phyloP scores from a whole-genome alignment of 257 asterid genomes.

The Ballota nigra region DNA sequence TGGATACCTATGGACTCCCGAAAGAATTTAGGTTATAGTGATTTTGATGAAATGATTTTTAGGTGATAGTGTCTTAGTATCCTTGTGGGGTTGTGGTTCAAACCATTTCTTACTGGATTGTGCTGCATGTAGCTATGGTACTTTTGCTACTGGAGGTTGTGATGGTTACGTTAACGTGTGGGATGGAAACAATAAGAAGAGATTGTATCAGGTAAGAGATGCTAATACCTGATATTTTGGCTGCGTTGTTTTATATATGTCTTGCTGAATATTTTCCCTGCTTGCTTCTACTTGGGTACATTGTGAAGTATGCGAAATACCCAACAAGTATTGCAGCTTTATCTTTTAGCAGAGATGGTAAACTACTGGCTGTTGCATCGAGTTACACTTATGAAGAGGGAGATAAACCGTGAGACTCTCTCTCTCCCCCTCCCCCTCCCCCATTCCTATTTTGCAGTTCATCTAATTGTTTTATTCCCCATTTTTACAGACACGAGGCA shows the following conservation, averaged over 20 bases:
- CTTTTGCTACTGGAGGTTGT: slow-evolving; percentile 93
- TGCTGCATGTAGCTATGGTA: slow-evolving; percentile 60
- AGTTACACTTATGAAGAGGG: slow-evolving; percentile 97
- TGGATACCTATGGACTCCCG: neutral
- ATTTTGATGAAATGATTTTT: neutral
- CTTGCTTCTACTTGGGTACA: slow-evolving; percentile 14
- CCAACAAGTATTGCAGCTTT: slow-evolving; percentile 83
- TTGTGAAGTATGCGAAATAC: slow-evolving; percentile 71
- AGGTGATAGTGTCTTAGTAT: neutral
- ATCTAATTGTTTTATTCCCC: neutral
- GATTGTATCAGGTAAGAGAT: slow-evolving; percentile 77
- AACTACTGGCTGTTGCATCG: slow-evolving; percentile 85
- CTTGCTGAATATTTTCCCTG: neutral
- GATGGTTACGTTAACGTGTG: slow-evolving; percentile 95
- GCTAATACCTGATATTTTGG: neutral
- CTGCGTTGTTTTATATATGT: neutral
- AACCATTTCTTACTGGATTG: neutral
- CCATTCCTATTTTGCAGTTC: slow-evolving; percentile 35
- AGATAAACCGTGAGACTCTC: slow-evolving; percentile 61
- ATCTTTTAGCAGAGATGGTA: slow-evolving; percentile 94
- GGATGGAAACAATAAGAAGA: slow-evolving; percentile 98
- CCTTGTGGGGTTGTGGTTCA: neutral
- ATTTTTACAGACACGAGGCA: slow-evolving; percentile 72
- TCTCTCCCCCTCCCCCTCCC: neutral
- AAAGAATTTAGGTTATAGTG: neutral